These are phyloP conservation scores for Ogataea saltuana DNA, from an alignment of 805 yeast genomes.

Conservation along the genomic window DNA sequence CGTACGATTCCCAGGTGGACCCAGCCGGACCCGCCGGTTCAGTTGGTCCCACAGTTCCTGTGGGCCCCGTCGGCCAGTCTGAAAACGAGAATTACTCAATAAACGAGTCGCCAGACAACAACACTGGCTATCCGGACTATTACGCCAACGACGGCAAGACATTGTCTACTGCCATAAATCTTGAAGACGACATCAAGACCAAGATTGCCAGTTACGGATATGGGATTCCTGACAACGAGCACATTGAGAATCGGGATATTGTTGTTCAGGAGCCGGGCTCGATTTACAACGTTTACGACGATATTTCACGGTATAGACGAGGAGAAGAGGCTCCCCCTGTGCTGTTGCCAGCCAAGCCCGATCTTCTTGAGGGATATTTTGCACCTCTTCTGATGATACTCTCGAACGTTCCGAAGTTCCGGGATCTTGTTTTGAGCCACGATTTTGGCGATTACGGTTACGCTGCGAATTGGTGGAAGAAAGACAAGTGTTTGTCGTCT, in stretches of 20 bases:
- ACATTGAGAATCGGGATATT: conserved; percentile 10
- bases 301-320: conserved; percentile 31
- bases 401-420: conserved; percentile 38
- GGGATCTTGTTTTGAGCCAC: conserved; percentile 33
- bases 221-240: conserved; percentile 6
- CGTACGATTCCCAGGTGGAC: conserved; percentile 15
- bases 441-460: conserved; percentile 39
- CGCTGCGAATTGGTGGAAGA: conserved; percentile 42
- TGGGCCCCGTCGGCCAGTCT: too few relatives aligned
- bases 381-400: conserved; percentile 44
- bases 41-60: too few relatives aligned
- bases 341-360: conserved; percentile 37
- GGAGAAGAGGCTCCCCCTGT: conserved; percentile 32
- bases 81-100: background rate
- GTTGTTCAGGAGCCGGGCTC: conserved; percentile 5
- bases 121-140: background rate
- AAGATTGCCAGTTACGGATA: conserved; percentile 27
- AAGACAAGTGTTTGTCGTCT: conserved; percentile 29
- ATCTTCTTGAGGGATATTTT: conserved; percentile 40
- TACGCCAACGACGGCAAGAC: conserved; percentile 16
- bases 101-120: background rate
- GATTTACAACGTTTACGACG: conserved; percentile 35
- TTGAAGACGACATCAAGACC: conserved; percentile 29
- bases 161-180: conserved; percentile 19
- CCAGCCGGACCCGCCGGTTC: conserved; percentile 15